Evolutionary conservation across 768 basidiomycete species (phyloP).

Genomic region (Boletellus sp.): DNA sequence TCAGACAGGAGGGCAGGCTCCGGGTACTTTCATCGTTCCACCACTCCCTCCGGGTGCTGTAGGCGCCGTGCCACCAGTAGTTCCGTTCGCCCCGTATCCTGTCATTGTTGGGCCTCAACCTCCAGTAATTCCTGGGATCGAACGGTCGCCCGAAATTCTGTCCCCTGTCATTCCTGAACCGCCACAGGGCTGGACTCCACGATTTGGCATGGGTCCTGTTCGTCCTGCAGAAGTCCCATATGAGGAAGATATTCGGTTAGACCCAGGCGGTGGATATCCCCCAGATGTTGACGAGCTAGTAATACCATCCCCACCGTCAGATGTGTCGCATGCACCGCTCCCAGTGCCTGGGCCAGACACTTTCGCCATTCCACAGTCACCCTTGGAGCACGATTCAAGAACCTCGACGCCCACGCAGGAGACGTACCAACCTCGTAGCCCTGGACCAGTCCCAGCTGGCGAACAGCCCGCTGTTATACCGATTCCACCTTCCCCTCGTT

Average conservation of each 20-base stretch:
- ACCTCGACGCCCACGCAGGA: slow-evolving; percentile 26
- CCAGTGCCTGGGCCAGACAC: slow-evolving; percentile 17
- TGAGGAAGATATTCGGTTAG: slow-evolving; percentile 1
- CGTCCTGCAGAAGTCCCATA: slow-evolving; percentile 34
- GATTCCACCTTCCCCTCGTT: slow-evolving; percentile 8
- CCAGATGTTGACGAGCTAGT: slow-evolving; percentile 16
- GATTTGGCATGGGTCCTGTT: slow-evolving; percentile 26
- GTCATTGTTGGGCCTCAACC: background rate
- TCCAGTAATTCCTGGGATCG: slow-evolving; percentile 23
- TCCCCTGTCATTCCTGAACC: slow-evolving; percentile 28
- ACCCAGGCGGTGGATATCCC: slow-evolving; percentile 3
- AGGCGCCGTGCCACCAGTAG: slow-evolving; percentile 13
- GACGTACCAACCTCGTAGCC: slow-evolving; percentile 15
- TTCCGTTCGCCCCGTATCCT: slow-evolving; percentile 16
- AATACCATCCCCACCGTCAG: slow-evolving; percentile 23
- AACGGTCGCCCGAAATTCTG: slow-evolving; percentile 1
- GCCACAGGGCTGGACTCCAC: slow-evolving; percentile 23
- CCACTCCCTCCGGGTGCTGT: slow-evolving; percentile 16
- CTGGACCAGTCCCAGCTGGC: slow-evolving; percentile 11
- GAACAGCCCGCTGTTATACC: slow-evolving; percentile 19
- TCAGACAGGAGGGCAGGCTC: slow-evolving; percentile 10
- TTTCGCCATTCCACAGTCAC: slow-evolving; percentile 13
- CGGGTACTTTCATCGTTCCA: slow-evolving; percentile 20
- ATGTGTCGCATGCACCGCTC: slow-evolving; percentile 11
- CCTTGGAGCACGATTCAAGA: slow-evolving; percentile 10